Base-by-base conservation (phyloP, 495 filamentous ascomycete species). In the Daldinia grandis region DNA sequence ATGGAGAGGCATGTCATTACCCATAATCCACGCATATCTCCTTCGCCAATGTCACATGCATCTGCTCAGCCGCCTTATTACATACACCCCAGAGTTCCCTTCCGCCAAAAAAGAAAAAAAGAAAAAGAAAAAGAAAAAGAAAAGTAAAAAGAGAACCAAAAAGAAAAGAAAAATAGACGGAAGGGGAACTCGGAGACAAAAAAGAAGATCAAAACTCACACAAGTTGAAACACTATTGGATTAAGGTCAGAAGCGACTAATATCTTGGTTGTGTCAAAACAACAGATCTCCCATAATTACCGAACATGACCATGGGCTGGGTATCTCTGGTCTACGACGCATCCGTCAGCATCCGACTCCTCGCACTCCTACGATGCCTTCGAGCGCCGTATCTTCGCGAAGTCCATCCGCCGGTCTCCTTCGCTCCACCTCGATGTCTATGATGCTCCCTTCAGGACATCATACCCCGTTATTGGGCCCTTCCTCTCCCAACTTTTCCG, bases 271-370 rank as follows among this genome's bases (percentile, higher is more conserved):
- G 33, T 64, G 54, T 58, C 55, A 47, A 66, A 69, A 57, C 62
- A 69, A 63, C 64, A 84, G 85, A 78, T 82, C 82, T 66, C 76
- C 84, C 42, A 76, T 87, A 70, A 84, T 87, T 74, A 82, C 82
- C 57, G 86, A 88, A 66, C 85, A 88, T 75, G 86, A 88, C 62
- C 85, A 87, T 73, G 86, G 86, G 33, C 71, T 88, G 54, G 86
- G 86, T 42, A 79, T 83, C 37, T 95, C 94, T 58, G 95, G 95
- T 63, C 86, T 99, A 73, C 89, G 94, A 77, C 91, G 95, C 72
- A 98, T 98, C 79, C 92, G 95, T 66, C 94, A 97, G 73, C 91
- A 78, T 65, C 82, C 89, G 69, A 86, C 85, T 54, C 82, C 86
- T 47, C 87, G 87, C 76, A 87, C 85, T 51, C 86, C 89, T 60